Conservation (phyloP, 140 eudicot species). For the Erigeron philadelphicus region DNA sequence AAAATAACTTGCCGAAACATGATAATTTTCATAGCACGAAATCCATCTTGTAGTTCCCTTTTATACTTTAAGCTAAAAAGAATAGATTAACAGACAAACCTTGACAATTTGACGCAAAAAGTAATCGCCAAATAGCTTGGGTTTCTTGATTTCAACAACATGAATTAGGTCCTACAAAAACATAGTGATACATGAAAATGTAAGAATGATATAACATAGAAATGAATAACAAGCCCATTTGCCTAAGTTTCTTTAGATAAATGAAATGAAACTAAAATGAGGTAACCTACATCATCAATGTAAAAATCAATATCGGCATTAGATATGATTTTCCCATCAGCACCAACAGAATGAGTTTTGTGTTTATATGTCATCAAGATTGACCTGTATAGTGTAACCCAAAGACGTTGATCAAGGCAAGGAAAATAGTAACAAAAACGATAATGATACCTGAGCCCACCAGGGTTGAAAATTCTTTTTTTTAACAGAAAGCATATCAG, state of each 20-base stretch:
- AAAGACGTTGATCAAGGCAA: background rate
- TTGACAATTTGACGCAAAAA: slow-evolving; percentile 76
- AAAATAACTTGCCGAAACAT: too few species aligned
- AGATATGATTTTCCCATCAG: slow-evolving; percentile 73
- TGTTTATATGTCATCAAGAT: slow-evolving; percentile 94
- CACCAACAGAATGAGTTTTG: slow-evolving; percentile 76
- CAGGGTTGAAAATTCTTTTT: too few species aligned
- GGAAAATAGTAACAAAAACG: background rate
- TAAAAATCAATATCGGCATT: slow-evolving; percentile 91
- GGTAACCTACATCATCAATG: slow-evolving; percentile 59
- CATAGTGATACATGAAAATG: background rate
- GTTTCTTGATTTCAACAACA: slow-evolving; percentile 27
- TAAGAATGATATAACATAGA: background rate
- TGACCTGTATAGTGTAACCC: slow-evolving; percentile 48
- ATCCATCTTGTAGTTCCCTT: background rate
- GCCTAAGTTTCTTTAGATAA: background rate
- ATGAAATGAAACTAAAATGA: background rate
- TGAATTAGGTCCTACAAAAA: slow-evolving; percentile 49
- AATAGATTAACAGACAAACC: slow-evolving; percentile 28
- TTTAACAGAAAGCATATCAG: too few species aligned
- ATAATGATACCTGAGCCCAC: too few species aligned
- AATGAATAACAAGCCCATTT: background rate
- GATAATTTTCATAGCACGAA: background rate
- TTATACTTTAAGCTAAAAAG: background rate
- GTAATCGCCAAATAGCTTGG: slow-evolving; percentile 66